A percentile compares a stretch with the other conserved stretches of the same genome.
Conservation (phyloP, 2,329 filamentous ascomycete genomes). For the Fusarium caatingaense region DNA sequence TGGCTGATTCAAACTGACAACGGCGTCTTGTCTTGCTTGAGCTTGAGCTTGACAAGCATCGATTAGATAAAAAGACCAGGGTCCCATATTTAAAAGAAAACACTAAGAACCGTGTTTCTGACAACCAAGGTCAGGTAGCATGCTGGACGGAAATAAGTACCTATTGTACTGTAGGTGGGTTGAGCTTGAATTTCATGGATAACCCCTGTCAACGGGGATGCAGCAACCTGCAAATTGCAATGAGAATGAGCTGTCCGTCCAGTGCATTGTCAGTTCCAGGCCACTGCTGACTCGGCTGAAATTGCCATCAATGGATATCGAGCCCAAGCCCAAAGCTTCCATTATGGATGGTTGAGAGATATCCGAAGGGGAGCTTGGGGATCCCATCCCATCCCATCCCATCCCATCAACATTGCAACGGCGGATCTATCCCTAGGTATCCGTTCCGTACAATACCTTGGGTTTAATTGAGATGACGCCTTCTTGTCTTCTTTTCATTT, state of each 20-base stretch:
- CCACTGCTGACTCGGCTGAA: slow-evolving; percentile 34
- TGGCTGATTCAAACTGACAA: slow-evolving; percentile 12
- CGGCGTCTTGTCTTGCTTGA: not conserved
- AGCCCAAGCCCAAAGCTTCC: slow-evolving; percentile 32
- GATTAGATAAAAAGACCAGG: slow-evolving; percentile 11
- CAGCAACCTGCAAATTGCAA: slow-evolving; percentile 21
- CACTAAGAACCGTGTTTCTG: slow-evolving; percentile 6
- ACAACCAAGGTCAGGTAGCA: slow-evolving; percentile 16
- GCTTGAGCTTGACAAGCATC: not conserved
- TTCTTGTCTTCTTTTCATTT: slow-evolving; percentile 11
- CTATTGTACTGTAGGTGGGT: not conserved
- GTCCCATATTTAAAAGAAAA: slow-evolving; percentile 12
- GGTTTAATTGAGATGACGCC: slow-evolving; percentile 7
- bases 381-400: slow-evolving; percentile 8
- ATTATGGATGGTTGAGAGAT: slow-evolving; percentile 1
- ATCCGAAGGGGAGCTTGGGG: slow-evolving; percentile 29
- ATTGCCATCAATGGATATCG: slow-evolving; percentile 28
- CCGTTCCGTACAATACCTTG: not conserved
- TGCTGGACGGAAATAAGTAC: slow-evolving; percentile 15
- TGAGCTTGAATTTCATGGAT: slow-evolving; percentile 25
- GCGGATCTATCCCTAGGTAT: slow-evolving; percentile 30
- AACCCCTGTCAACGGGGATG: slow-evolving; percentile 31
- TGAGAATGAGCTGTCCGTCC: slow-evolving; percentile 10
- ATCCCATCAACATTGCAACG: slow-evolving; percentile 26
- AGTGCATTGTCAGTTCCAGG: slow-evolving; percentile 35